These are phyloP conservation scores for Plasmopara halstedii DNA, from an alignment of 352 stramenopile genomes.

Conservation along the genomic window DNA sequence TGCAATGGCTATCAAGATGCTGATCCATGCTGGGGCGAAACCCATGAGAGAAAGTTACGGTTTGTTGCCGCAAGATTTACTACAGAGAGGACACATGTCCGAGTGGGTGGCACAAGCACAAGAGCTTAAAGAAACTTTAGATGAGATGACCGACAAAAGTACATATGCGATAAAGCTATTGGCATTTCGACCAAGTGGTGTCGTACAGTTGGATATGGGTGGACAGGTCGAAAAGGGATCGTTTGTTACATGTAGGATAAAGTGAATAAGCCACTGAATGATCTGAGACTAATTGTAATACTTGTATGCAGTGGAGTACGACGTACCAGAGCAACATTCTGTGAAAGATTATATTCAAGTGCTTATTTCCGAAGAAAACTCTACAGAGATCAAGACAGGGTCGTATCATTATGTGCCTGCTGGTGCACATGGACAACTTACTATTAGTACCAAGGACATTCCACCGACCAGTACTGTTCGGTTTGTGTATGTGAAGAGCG, in stretches of 20 bases:
- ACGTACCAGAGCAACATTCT: conserved; percentile 74
- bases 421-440: conserved; percentile 58
- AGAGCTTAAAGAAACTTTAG: conserved; percentile 65
- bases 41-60: conserved; percentile 68
- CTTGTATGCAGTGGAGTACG: conserved; percentile 55
- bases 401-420: conserved; percentile 69
- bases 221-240: conserved; percentile 79
- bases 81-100: conserved; percentile 57
- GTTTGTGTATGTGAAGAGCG: conserved; percentile 83
- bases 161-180: conserved; percentile 66
- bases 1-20: conserved; percentile 58
- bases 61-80: conserved; percentile 69
- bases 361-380: conserved; percentile 66
- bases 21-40: conserved; percentile 59
- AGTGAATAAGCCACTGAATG: neutral
- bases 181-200: conserved; percentile 72
- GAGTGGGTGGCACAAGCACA: conserved; percentile 63
- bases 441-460: conserved; percentile 71
- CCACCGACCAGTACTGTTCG: conserved; percentile 56
- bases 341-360: conserved; percentile 84
- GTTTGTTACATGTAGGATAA: conserved; percentile 59
- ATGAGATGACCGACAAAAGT: conserved; percentile 55
- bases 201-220: conserved; percentile 78
- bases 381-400: conserved; percentile 61
- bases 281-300: conserved; percentile 1